These are phyloP conservation scores for Boeremia lycopersici DNA, from an alignment of 2,329 filamentous ascomycete genomes.

Conservation along the genomic window DNA sequence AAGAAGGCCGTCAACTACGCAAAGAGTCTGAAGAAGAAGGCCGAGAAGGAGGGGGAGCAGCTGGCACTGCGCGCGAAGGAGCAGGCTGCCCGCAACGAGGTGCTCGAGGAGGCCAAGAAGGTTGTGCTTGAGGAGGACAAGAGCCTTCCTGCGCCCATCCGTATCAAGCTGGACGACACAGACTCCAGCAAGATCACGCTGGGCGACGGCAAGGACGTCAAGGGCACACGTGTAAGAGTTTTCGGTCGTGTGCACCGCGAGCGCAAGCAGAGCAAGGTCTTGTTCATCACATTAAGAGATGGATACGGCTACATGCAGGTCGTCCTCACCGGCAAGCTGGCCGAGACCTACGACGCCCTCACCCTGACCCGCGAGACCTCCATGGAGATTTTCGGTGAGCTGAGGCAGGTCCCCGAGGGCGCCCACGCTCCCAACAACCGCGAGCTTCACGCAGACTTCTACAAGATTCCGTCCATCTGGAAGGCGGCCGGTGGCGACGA, in stretches of 20 bases:
- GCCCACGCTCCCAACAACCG: conserved; percentile 81
- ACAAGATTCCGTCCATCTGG: conserved; percentile 69
- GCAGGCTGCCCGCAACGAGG: conserved; percentile 70
- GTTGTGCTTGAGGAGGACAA: conserved; percentile 72
- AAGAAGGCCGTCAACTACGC: conserved; percentile 82
- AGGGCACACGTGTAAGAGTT: conserved; percentile 78
- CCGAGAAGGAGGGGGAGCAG: conserved; percentile 75
- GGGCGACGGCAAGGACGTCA: conserved; percentile 57
- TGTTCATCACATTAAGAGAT: conserved; percentile 85
- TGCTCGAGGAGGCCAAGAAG: conserved; percentile 84
- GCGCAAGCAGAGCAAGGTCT: conserved; percentile 80
- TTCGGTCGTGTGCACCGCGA: conserved; percentile 83
- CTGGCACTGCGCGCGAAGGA: conserved; percentile 75
- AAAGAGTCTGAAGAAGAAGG: conserved; percentile 82
- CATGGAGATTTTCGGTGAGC: conserved; percentile 80
- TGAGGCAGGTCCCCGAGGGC: conserved; percentile 78
- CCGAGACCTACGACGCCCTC: conserved; percentile 89
- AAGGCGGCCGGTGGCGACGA: conserved; percentile 85
- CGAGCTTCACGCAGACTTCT: conserved; percentile 91
- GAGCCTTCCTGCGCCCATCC: conserved; percentile 73
- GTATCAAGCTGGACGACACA: conserved; percentile 77
- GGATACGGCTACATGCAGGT: conserved; percentile 87
- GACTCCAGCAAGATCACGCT: conserved; percentile 62
- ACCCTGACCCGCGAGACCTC: conserved; percentile 88
- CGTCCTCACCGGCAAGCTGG: conserved; percentile 78